Conservation (phyloP, 1,284 basidiomycete species). For the Ustilago shanxiensis region DNA sequence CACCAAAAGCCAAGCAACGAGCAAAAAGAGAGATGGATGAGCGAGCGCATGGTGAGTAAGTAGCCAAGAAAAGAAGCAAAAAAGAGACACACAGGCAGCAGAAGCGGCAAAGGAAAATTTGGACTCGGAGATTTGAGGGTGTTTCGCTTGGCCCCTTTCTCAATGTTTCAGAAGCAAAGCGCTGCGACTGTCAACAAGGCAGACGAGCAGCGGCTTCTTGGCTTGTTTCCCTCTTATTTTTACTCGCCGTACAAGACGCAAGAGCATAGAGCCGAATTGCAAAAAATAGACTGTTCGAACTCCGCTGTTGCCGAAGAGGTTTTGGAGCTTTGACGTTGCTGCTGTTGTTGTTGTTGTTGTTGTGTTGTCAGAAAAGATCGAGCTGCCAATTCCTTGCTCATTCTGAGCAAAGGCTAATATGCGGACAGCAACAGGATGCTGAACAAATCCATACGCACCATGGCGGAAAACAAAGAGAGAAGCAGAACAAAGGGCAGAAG, state of each 20-base stretch:
- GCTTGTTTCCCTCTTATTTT: not conserved
- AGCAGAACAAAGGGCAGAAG: not conserved
- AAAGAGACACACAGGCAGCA: too few species aligned
- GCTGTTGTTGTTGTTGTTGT: too few species aligned
- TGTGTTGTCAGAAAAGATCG: too few species aligned
- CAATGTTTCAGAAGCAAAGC: not conserved
- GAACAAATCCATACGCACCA: not conserved
- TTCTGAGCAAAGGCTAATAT: not conserved
- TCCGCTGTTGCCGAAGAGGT: not conserved
- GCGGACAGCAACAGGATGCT: not conserved
- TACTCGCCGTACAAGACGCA: conserved; percentile 6
- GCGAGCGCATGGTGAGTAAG: not conserved
- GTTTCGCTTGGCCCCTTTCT: conserved; percentile 13
- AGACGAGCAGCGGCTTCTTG: conserved; percentile 1
- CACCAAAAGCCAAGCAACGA: not conserved
- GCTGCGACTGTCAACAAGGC: not conserved
- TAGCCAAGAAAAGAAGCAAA: not conserved
- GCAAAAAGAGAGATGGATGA: not conserved
- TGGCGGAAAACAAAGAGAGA: not conserved
- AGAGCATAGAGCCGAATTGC: not conserved
- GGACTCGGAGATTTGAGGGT: conserved; percentile 12
- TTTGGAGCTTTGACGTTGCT: not conserved
- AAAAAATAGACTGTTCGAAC: conserved; percentile 5
- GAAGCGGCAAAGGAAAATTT: not conserved
- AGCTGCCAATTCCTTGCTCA: not conserved